Base-by-base conservation (phyloP, 306 rosid species). In the Prunus armeniaca region DNA sequence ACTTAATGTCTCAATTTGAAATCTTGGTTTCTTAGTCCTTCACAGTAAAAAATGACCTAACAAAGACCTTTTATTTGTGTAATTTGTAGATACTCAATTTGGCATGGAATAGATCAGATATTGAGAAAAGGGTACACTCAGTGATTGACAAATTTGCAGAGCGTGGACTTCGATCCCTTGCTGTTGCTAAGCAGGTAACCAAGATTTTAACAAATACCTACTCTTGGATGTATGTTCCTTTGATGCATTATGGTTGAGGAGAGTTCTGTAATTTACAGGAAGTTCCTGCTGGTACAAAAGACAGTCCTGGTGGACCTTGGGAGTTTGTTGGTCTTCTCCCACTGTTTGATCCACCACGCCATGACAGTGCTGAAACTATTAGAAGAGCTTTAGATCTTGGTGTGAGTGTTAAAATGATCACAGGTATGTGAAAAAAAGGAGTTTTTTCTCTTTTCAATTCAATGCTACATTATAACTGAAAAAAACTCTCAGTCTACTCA, bases 231-330 rank as follows among this genome's bases (percentile, higher is more conserved):
- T 22, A 11, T 22, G 38, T 22, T 72, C 66, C 34, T 56, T 38
- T 38, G 41, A 14, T 56, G 56, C 25, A 15, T 72, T 56, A 72
- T 20, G 55, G 20, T 9, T 62, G 20, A 63, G 15, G 19, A 9
- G 61, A 61, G 25, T 62, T 56, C 24, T 63, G 12, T 20, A 61
- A 74, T 63, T 28, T 28, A 34, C 79, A 76, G 80, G 73, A 76
- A 76, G 80, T 76, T 9, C 80, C 80, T 18, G 80, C 55, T 38
- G 27, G 67, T 27, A 65, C 67, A 7, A 76, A 76, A 76, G 80
- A 76, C 38, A 76, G 80, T 76, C 80, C 80, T 22, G 80, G 80
- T 22, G 80, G 80, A 34, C 73, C 73, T 51, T 76, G 80, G 80
- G 80, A 76, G 73, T 76, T 76, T 41, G 55, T 76, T 12, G 80